Evolutionary conservation across 352 stramenopile species (phyloP), one percentile per base, ranked within the genome.

Genomic region (Phytophthora nicotianae): DNA sequence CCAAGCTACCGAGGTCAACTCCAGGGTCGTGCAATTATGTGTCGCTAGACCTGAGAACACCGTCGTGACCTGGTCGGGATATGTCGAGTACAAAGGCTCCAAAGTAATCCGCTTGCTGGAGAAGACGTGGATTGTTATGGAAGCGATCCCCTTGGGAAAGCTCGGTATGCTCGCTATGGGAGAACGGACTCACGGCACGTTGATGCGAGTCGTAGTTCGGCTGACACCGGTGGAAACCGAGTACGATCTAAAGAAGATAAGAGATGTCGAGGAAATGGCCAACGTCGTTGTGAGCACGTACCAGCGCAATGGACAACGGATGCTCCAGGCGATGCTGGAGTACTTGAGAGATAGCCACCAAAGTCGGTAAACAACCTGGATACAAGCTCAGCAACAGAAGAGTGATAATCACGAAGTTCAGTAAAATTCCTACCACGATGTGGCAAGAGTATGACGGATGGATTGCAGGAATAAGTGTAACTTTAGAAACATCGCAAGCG

Each of bases 101-200:
- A 61, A 70, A 11, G 62, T 47, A 13, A 55, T 79, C 37, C 68
- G 64, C 1, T 46, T 79, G 37, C 56, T 67, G 13, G 64, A 77
- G 50, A 73, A 66, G 14, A 67, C 61, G 7, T 78, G 67, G 62
- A 23, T 62, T n/a, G 13, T 46, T 6, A 13, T 62, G 47, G 58
- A 58, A 16, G 20, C 64, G 1, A 49, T 49, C 29, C 49, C 23
- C 7, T 37, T 54, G 32, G 26, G 40, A 21, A 42, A 32, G 3
- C 8, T 61, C 5, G 29, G 41, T 13, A n/a, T 50, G 46, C 10
- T 49, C 4, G 6, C 32, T 1, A 37, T 47, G 35, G 35, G 26
- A 26, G 38, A 16, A 4, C 56, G 19, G 8, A 46, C 20, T 1
- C 42, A 40, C 7, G 59, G 59, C 16, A 57, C 59, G 7, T 33